phyloP scores from a whole-genome alignment of 164 flowering plant genomes.

The Vitis labrusca region DNA sequence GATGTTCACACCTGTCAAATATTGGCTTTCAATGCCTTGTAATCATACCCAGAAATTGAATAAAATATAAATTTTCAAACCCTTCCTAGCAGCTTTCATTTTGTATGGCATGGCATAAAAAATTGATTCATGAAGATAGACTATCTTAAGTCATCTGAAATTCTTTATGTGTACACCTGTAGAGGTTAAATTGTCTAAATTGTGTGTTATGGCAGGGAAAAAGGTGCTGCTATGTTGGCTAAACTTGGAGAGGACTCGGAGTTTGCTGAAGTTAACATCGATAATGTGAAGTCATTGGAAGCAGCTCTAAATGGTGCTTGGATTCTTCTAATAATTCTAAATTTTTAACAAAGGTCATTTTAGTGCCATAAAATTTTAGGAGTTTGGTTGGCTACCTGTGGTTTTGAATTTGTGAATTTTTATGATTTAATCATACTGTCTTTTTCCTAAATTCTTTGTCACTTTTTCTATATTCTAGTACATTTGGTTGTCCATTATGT shows the following conservation, averaged over 20 bases:
- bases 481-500: no score
- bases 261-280: conserved; percentile 67
- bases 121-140: no score
- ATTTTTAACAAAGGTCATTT: no score
- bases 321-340: not conserved
- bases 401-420: not conserved
- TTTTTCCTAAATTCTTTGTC: no score
- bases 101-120: not conserved
- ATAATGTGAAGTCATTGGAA: conserved; percentile 50
- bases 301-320: conserved; percentile 55
- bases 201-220: conserved; percentile 51
- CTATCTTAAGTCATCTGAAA: not conserved
- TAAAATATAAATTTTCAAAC: not conserved
- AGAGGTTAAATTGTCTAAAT: not conserved
- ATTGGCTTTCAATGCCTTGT: not conserved
- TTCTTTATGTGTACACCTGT: not conserved
- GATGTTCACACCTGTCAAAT: no score
- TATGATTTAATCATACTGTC: no score
- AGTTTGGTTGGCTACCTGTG: not conserved
- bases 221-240: conserved; percentile 69
- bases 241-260: conserved; percentile 63
- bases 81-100: not conserved
- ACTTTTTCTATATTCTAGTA: no score
- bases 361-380: not conserved
- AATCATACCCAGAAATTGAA: not conserved